Evolutionary conservation across 1,139 yeast genomes (phyloP), one percentile per base, ranked within the genome.

Genomic region (Sugiyamaella castrensis): DNA sequence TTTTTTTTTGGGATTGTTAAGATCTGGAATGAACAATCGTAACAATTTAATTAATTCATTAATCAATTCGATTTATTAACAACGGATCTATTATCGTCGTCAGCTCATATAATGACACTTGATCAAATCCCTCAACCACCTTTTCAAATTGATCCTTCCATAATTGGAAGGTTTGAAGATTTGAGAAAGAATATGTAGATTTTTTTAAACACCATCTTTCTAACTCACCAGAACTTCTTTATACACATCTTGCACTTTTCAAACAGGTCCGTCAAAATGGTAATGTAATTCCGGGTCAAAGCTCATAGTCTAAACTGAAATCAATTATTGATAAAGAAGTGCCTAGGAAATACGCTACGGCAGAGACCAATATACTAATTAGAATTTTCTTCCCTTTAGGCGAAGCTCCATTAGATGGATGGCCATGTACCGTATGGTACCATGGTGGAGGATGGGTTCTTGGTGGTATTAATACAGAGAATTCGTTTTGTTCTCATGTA

Each of bases 361-460:
- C 63, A 4, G 49, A 55, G 8, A 49, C 58, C 11, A 47, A 52
- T 16, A 64, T 74, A 27, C 69, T 73, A 2, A 72, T 71, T 8
- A 62, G 78, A 50, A 73, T 74, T 1, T 74, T 73, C 53, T 66
- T 67, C 16, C 78, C 78, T 11, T 57, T 62, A 12, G 70, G 70
- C 9, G 63, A 61, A 8, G 58, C 61, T 28, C 79, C 79, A 1
- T 63, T 47, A 1, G 62, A 57, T 4, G 79, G 79, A 1, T 73
- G 75, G 71, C 79, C 80, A 1, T 64, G 72, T 33, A 66, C 71
- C 32, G 56, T 75, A 10, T 75, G 76, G 76, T 74, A 63, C 60
- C 80, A 75, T 54, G 80, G 80, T n/a, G 77, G 77, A 29, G 68
- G 68, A 5, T 74, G 77, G 75, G 76, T 71, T 1, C 64, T 76